Base-by-base conservation (phyloP, 129 eudicot genomes). In the Scalesia atractyloides region DNA sequence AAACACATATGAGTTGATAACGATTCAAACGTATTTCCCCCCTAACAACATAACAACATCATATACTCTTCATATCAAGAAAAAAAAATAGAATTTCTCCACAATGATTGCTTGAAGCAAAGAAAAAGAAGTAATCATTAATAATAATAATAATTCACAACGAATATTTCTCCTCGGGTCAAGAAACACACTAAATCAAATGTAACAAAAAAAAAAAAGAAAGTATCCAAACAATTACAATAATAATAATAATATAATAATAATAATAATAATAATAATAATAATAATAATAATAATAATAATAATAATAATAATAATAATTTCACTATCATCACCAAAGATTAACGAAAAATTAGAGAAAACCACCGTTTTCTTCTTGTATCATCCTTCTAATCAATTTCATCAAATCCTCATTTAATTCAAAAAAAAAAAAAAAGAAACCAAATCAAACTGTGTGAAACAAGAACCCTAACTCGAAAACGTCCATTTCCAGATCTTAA, bases 401-500 rank as follows among this genome's bases (percentile, higher is more conserved):
- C 59, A 61, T 69, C 81, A 69, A 77, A 48, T 69, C 52, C 17
- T 14, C 33, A 59, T 18, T 13, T 48, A 47, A 69, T 22, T 16
- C 41, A 24, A 67, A 44, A 8, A 12, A 9, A 54, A 62, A 52
- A 36, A 51, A 7, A 74, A 41, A 3, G 15, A 68, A 33, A 7
- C 10, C 12, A 26, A 56, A 69, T 36, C 44, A 60, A 70, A 69
- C n/a, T 8, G 14, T 66, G 46, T 30, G 5, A 41, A 37, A 8
- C 19, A 18, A 1, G 4, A 17, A 24, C 22, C n/a, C 59, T 77
- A 77, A 37, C 81, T 77, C 16, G 81, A 84, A 74, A 91, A 86
- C 0, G 90, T 86, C 88, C 87, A 88, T 87, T 89, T 92, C 91
- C 84, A 87, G 91, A 92, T 92, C 93, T 89, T 92, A 80, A 92